Evolutionary conservation across 169 alveolate genomes (phyloP), one percentile per base, ranked within the genome.

Genomic region (Theileria annulata): DNA sequence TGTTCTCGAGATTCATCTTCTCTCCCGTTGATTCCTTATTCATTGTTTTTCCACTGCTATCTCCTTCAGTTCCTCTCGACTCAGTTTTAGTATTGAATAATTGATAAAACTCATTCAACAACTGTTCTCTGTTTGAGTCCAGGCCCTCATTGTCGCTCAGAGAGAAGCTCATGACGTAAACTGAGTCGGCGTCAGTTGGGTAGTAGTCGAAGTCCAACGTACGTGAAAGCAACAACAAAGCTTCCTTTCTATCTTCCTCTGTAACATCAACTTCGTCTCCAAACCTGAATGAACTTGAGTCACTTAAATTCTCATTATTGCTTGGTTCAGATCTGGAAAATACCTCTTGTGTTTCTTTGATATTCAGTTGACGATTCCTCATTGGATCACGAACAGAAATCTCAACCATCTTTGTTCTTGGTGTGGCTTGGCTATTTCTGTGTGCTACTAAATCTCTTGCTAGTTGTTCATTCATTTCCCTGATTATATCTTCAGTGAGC

Each of bases 181-280:
- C 87, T 15, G 81, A 78, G n/a, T 84, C 90, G 4, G 79, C 27
- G 25, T 85, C 72, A 21, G 90, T 84, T 15, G 90, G 90, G 12
- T 71, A 42, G 21, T 77, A n/a, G 54, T 70, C 70, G 27, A 84
- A 47, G 33, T 66, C 70, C 75, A 84, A 49, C 42, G 62, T 69
- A 0, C 78, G 71, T 0, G 85, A 70, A 27, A 82, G 56, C 70
- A 75, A 74, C 17, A 81, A 66, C n/a, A 30, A 56, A 8, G 89
- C 89, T 35, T 71, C 56, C 71, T 75, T 76, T 73, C 76, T 70
- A 6, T 62, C 71, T 25, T 63, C 64, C 35, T 75, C 83, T 25
- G 77, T 5, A n/a, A 30, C 81, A 8, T 25, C 48, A 15, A 17
- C 60, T 31, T 21, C 68, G 10, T 6, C 31, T 62, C 37, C 71